Percentiles rank a stretch among this genome's conserved stretches.
Evolutionary conservation across 2,329 filamentous ascomycete species (phyloP).

Genomic region (Fusarium udum): DNA sequence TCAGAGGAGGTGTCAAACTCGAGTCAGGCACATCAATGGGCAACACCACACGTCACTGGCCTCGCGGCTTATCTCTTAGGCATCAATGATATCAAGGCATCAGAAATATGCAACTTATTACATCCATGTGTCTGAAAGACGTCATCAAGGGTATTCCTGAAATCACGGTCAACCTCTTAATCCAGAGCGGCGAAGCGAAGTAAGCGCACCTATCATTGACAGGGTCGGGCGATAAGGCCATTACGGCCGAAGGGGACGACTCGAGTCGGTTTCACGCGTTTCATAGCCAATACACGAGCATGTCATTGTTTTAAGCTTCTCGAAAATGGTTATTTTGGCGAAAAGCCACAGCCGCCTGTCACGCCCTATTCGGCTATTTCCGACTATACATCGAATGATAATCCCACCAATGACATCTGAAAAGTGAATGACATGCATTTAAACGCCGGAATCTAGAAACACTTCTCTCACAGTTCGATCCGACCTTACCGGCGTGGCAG

Average conservation of each 20-base stretch:
- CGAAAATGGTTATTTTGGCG: constrained; percentile 5
- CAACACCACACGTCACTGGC: not conserved
- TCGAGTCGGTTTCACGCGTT: constrained; percentile 12
- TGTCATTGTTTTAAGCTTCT: constrained; percentile 16
- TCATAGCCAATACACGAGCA: constrained; percentile 11
- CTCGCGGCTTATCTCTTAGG: not conserved
- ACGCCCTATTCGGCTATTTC: constrained; percentile 6
- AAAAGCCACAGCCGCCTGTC: constrained; percentile 12
- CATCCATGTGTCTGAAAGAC: not conserved
- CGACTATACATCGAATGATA: not conserved
- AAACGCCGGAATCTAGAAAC: constrained; percentile 1
- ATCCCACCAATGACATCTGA: not conserved
- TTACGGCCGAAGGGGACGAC: not conserved
- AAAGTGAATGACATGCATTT: not conserved
- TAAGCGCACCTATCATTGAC: constrained; percentile 1
- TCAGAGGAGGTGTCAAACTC: not conserved
- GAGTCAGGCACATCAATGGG: not conserved
- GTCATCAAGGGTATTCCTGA: not conserved
- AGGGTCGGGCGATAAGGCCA: not conserved
- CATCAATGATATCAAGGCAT: not conserved
- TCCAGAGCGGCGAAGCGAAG: not conserved
- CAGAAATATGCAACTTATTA: not conserved
- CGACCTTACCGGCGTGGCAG: not conserved
- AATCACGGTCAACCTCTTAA: not conserved
- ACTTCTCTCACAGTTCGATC: not conserved